Evolutionary conservation across 2,329 filamentous ascomycete species (phyloP), one percentile per base, ranked within the genome.

Genomic region (Diplodia scrobiculata): DNA sequence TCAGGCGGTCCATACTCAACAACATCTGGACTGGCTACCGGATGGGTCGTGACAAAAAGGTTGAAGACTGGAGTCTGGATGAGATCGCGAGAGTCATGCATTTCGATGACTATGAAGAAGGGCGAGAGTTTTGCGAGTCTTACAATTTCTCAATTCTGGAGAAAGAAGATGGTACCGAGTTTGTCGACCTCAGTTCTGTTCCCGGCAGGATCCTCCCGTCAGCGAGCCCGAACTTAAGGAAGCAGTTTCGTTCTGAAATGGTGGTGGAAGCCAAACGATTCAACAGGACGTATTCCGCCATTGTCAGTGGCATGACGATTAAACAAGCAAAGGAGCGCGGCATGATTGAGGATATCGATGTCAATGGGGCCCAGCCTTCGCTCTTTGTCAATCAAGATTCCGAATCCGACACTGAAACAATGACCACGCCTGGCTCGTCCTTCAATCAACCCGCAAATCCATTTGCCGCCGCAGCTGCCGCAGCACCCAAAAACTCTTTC

Each of bases 201-300:
- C 72, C 70, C 38, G 76, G 73, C 25, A 74, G 66, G 67, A 60
- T 70, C 45, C 67, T 77, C 66, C 72, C 72, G 17, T 55, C 72
- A 19, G 72, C 73, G 32, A 70, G 72, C n/a, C 67, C 71, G 32
- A 70, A 68, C 48, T 65, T 75, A 58, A 74, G 73, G n/a, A 79
- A 80, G 36, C 86, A 87, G 69, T 76, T 78, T 17, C 85, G 84
- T 68, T 87, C 84, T 0, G 74, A 81, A 21, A 76, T 70, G 5
- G 78, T 84, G 60, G 86, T 89, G 17, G 86, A 89, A 72, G 76
- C 76, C 29, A 89, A 89, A 74, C 81, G 86, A 47, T 78, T 80
- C 65, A 80, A 81, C 25, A 81, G 86, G 69, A 82, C 79, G 1
- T 74, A 86, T n/a, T 81, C 82, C 25, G 83, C 86, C 9, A 75